Conservation (phyloP, 1,284 basidiomycete species). For the Blastosporella zonata region DNA sequence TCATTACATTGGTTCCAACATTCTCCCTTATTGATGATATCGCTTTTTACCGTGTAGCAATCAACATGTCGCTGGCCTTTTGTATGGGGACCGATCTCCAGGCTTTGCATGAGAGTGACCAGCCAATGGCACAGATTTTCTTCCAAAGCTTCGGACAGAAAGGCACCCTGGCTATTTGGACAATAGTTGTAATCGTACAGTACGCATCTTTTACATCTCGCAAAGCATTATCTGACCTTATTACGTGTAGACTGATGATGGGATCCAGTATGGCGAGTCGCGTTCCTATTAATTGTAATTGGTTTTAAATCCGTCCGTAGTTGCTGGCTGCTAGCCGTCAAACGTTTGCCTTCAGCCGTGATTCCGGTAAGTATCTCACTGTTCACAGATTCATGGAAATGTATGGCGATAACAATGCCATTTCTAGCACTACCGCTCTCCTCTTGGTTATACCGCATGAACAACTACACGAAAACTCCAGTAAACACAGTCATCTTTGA, state of each 20-base stretch:
- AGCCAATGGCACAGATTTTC: conserved; percentile 75
- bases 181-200: conserved; percentile 65
- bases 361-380: conserved; percentile 26
- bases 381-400: not conserved
- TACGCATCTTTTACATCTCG: conserved; percentile 38
- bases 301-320: conserved; percentile 14
- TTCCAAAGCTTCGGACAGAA: conserved; percentile 64
- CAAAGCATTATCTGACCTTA: conserved; percentile 5
- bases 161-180: conserved; percentile 62
- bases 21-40: not conserved
- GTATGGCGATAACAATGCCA: not conserved
- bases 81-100: conserved; percentile 47
- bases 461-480: conserved; percentile 60
- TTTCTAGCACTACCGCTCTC: conserved; percentile 60
- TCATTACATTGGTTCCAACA: not conserved
- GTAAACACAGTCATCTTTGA: conserved; percentile 69
- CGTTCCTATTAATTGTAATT: too few species aligned
- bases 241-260: conserved; percentile 63
- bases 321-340: conserved; percentile 37
- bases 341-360: conserved; percentile 38
- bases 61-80: conserved; percentile 61
- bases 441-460: conserved; percentile 65
- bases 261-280: conserved; percentile 64
- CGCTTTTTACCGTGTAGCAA: conserved; percentile 32
- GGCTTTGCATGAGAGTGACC: conserved; percentile 55